phyloP scores from a whole-genome alignment of 2,329 filamentous ascomycete genomes.

The Monilinia fructigena region DNA sequence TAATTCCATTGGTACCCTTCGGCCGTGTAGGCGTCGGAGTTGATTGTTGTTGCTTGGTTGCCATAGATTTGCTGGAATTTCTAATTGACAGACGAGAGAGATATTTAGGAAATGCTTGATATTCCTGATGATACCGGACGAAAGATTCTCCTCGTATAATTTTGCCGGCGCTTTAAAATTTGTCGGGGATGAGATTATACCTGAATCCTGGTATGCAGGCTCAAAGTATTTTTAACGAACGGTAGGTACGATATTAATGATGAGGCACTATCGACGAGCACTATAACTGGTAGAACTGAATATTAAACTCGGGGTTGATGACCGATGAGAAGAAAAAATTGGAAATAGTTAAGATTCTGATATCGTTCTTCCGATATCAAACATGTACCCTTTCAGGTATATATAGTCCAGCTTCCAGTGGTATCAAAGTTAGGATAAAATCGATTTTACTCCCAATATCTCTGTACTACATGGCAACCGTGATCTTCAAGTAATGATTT shows the following conservation, averaged over 20 bases:
- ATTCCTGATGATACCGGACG: neutral
- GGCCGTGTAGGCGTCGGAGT: constrained; percentile 51
- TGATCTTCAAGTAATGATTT: constrained; percentile 28
- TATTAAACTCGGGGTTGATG: neutral
- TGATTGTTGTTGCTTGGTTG: constrained; percentile 50
- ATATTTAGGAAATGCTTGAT: constrained; percentile 13
- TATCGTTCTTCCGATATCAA: constrained; percentile 4
- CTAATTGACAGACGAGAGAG: constrained; percentile 3
- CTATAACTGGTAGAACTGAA: neutral
- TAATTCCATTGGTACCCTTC: constrained; percentile 41
- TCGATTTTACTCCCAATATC: constrained; percentile 27
- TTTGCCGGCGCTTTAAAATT: constrained; percentile 13
- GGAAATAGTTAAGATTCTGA: neutral
- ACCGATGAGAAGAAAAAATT: neutral
- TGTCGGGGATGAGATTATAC: neutral
- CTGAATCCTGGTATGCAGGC: neutral
- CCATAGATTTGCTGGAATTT: constrained; percentile 36
- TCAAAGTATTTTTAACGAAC: neutral
- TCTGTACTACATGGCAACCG: constrained; percentile 34
- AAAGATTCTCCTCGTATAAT: neutral
- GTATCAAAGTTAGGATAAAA: constrained; percentile 28
- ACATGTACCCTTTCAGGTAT: constrained; percentile 2
- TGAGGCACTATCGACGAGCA: constrained; percentile 6
- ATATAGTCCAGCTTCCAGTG: neutral
- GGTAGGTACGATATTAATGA: neutral